Evolutionary conservation across 331 rosid genomes (phyloP).

Genomic region (Phaseolus coccineus): DNA sequence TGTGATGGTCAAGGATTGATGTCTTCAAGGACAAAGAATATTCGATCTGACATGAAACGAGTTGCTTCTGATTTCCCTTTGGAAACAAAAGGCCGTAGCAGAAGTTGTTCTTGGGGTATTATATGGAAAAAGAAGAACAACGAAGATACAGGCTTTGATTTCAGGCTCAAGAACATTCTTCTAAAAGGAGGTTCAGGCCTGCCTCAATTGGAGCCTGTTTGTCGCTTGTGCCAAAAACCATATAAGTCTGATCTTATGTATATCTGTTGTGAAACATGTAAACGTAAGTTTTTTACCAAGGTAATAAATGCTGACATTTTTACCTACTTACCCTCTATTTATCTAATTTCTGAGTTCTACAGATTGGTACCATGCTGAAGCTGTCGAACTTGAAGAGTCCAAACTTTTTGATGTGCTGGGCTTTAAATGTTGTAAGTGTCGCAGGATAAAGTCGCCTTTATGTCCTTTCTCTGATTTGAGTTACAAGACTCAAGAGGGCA

Average conservation of each 20-base stretch:
- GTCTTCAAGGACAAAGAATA: slow-evolving; percentile 48
- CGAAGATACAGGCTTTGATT: slow-evolving; percentile 60
- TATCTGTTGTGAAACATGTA: slow-evolving; percentile 79
- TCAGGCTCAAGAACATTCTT: slow-evolving; percentile 75
- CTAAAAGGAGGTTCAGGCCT: slow-evolving; percentile 59
- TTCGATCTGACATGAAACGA: slow-evolving; percentile 55
- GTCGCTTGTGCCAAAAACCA: slow-evolving; percentile 79
- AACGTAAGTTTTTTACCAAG: slow-evolving; percentile 63
- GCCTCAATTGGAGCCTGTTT: slow-evolving; percentile 62
- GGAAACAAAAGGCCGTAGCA: slow-evolving; percentile 57
- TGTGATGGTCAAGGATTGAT: slow-evolving; percentile 46
- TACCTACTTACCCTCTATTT: slow-evolving; percentile 16
- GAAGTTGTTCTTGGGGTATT: slow-evolving; percentile 79
- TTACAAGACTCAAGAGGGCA: slow-evolving; percentile 53
- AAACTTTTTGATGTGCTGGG: slow-evolving; percentile 72
- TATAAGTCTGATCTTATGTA: slow-evolving; percentile 83
- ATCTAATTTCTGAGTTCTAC: slow-evolving; percentile 39
- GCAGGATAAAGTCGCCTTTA: slow-evolving; percentile 83
- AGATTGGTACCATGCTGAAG: slow-evolving; percentile 99
- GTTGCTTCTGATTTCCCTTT: slow-evolving; percentile 52
- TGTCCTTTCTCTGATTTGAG: slow-evolving; percentile 74
- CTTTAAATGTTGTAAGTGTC: slow-evolving; percentile 93
- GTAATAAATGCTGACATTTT: slow-evolving; percentile 8
- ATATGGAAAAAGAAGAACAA: slow-evolving; percentile 84
- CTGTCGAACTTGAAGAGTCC: slow-evolving; percentile 86